phyloP scores from a whole-genome alignment of 139 green algal genomes.

The Closterium sp. region DNA sequence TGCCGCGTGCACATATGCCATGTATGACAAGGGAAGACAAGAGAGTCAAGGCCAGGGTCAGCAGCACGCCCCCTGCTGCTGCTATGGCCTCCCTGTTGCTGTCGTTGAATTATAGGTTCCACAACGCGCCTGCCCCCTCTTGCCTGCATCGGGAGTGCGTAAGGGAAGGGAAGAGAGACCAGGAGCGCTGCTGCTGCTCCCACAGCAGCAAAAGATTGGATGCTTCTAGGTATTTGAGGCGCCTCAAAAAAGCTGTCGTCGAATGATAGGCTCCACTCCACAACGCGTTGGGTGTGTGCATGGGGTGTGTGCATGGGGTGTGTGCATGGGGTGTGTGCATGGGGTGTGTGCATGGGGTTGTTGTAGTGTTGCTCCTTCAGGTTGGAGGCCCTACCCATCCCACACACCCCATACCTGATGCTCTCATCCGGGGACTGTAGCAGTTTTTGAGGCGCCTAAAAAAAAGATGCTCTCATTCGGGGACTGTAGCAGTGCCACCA shows the following conservation, averaged over 20 bases:
- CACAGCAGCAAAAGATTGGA: neutral
- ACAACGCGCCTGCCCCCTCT: constrained; percentile 30
- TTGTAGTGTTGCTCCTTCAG: no score
- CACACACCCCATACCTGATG: constrained; percentile 2
- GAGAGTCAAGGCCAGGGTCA: neutral
- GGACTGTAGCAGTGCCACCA: constrained; percentile 25
- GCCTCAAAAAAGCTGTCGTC: no score
- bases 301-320: no score
- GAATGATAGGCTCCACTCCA: no score
- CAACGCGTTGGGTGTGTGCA: no score
- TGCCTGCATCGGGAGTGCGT: neutral
- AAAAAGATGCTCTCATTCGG: neutral
- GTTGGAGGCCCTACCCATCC: no score
- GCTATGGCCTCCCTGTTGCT: constrained; percentile 32
- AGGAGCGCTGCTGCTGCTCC: no score
- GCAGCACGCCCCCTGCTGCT: neutral
- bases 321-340: no score
- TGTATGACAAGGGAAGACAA: neutral
- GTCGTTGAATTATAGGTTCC: constrained; percentile 40
- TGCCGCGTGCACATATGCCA: no score
- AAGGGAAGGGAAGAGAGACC: neutral
- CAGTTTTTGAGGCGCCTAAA: no score
- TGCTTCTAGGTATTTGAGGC: no score
- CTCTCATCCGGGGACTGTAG: neutral
- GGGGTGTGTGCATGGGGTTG: no score